Evolutionary conservation across 1,284 basidiomycete species (phyloP).

Genomic region (Quambalaria eucalypti): DNA sequence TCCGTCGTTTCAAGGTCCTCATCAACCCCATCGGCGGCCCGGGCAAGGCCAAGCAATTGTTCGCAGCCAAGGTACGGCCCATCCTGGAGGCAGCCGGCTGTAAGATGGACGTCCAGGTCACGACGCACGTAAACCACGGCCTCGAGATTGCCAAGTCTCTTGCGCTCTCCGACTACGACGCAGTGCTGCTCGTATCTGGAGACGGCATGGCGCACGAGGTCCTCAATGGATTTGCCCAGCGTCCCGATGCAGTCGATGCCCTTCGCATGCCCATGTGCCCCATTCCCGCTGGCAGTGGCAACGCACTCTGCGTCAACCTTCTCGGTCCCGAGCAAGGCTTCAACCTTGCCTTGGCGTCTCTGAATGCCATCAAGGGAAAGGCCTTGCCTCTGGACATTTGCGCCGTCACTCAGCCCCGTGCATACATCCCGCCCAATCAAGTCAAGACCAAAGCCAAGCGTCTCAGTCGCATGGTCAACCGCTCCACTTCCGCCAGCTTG

Average conservation of each 20-base stretch:
- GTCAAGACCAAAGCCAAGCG: neutral
- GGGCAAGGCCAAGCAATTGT: constrained; percentile 62
- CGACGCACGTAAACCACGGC: constrained; percentile 58
- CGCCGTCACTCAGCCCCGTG: constrained; percentile 63
- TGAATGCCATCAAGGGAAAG: constrained; percentile 79
- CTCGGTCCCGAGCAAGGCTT: constrained; percentile 48
- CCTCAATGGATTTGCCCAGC: constrained; percentile 77
- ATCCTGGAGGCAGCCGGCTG: constrained; percentile 71
- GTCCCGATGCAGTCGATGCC: constrained; percentile 61
- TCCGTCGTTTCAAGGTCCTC: constrained; percentile 52
- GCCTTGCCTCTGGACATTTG: constrained; percentile 69
- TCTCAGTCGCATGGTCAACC: too few relatives aligned
- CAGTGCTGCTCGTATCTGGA: constrained; percentile 73
- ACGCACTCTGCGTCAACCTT: constrained; percentile 68
- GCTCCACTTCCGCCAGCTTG: too few relatives aligned
- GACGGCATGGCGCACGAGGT: constrained; percentile 85
- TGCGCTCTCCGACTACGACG: constrained; percentile 56
- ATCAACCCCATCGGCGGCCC: constrained; percentile 82
- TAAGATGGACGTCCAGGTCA: constrained; percentile 57
- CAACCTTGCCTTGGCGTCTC: constrained; percentile 53
- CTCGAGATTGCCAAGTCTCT: constrained; percentile 60
- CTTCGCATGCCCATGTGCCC: constrained; percentile 69
- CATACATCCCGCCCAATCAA: constrained; percentile 40
- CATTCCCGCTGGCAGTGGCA: constrained; percentile 79
- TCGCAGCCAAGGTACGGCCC: constrained; percentile 63